Base-by-base conservation (phyloP, 306 rosid species). In the Coriaria nepalensis region DNA sequence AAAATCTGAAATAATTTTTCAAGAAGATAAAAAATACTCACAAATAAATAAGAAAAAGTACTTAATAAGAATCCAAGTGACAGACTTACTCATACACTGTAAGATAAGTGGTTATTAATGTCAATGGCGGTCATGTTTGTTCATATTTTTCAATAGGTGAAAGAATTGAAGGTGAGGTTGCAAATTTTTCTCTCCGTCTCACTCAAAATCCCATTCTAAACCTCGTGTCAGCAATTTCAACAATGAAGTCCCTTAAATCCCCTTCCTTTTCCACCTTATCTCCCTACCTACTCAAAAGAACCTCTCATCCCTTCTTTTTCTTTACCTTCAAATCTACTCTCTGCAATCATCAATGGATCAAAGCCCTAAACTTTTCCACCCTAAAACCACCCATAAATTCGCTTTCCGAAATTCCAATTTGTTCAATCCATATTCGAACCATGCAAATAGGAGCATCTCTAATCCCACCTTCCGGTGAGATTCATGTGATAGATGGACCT, bases 401-500 rank as follows among this genome's bases (percentile, higher is more conserved):
- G 49, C 57, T 66, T 4, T 55, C 73, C 54, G 47, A 12, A 34
- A 55, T 20, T 20, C 54, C 62, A 2, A 7, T 49, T 48, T 52
- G 15, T 66, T 50, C 60, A 33, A 29, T 49, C 55, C 84, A 65
- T 15, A 68, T 34, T 56, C 75, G 62, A 61, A 57, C 37, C 49
- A 6, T 62, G 46, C 77, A 71, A 43, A 57, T 49, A 41, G 76
- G 50, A 13, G 67, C 58, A 9, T 35, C 77, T 59, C 73, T 33
- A 0, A 56, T 74, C n/a, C 51, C 45, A 40, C 20, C 57, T 4
- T 49, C 85, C 6, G 95, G 95, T 36, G 85, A 90, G 73, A 68
- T 85, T 69, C 95, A 90, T 61, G 92, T 85, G 42, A 71, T 90
- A 29, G 70, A 85, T 43, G 95, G 98, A 5, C 95, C 98, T 29